Base-by-base conservation (phyloP, 257 asterid species). In the Solanum neorickii region DNA sequence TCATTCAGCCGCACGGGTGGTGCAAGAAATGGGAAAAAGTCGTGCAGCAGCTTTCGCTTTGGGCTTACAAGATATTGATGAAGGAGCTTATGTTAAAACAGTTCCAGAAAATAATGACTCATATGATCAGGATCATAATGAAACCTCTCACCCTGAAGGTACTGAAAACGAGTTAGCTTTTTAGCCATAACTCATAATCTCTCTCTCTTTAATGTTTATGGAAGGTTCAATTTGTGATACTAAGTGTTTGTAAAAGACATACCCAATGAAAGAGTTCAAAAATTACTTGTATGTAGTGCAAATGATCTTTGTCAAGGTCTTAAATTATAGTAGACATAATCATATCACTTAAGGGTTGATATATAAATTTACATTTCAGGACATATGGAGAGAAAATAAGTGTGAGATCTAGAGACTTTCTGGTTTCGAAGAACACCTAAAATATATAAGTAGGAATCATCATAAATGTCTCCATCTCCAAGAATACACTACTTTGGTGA, bases 1-100 rank as follows among this genome's bases (percentile, higher is more conserved):
- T 92, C 99, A 97, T 90, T 96, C 99, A 83, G 99, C 99, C 7
- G 94, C 99, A 23, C 93, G 99, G 91, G 98, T 97, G 89, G 99
- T 97, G 87, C 99, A 96, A 93, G 99, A 97, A 93, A 96, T 97
- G 98, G 99, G 99, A 70, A 97, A 93, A 93, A 96, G 98, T 88
- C 99, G 98, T 62, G 99, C 99, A 84, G 99, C 99, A 89, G 98
- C 99, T 66, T 95, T 97, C 89, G 93, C 99, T 35, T 91, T 97
- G 85, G 99, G 99, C 89, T 91, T 95, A 80, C 98, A 95, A 89
- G 98, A 97, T 91, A 92, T 96, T 88, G 99, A 97, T 91, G 99
- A 97, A 93, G 99, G 97, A 90, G 93, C 93, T 88, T 90, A 93
- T 88, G 92, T 97, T 77, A 94, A 94, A 91, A 90, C 94, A 16